These are phyloP conservation scores for Dryadomyces quercivorus DNA, from an alignment of 2,329 filamentous ascomycete genomes.

Conservation along the genomic window DNA sequence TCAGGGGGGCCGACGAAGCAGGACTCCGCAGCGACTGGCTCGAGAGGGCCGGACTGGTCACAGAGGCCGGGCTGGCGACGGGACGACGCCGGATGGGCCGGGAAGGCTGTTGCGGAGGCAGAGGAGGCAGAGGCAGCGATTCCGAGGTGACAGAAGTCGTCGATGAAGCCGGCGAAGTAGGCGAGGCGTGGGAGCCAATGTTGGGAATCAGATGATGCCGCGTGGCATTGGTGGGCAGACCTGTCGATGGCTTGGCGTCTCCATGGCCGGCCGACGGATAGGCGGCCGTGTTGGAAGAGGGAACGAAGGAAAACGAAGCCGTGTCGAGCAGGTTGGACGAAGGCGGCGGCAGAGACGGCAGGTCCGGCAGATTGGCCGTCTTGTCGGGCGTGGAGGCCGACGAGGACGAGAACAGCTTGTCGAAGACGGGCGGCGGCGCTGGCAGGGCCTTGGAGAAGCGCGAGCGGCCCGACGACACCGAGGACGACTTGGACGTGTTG, in stretches of 20 bases:
- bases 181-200: not conserved
- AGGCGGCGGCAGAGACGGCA: conserved; percentile 3
- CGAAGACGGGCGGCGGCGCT: conserved; percentile 23
- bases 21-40: not conserved
- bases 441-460: conserved; percentile 48
- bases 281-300: not conserved
- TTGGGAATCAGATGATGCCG: not conserved
- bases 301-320: not conserved
- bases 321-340: conserved; percentile 6
- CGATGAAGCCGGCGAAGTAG: not conserved
- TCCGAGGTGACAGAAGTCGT: not conserved
- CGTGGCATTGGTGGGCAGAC: not conserved
- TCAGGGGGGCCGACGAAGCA: not conserved
- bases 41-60: not conserved
- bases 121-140: not conserved
- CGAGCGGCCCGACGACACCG: conserved; percentile 30
- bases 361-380: not conserved
- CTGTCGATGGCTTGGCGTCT: not conserved
- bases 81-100: conserved; percentile 3
- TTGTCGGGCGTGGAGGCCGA: not conserved
- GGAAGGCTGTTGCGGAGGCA: not conserved
- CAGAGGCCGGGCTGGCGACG: not conserved
- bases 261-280: not conserved
- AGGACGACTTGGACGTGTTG: conserved; percentile 5
- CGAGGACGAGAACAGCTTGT: conserved; percentile 3